A percentile compares a stretch with the other conserved stretches of the same genome.
phyloP scores from a whole-genome alignment of 495 filamentous ascomycete genomes.

The Xylaria palmicola region DNA sequence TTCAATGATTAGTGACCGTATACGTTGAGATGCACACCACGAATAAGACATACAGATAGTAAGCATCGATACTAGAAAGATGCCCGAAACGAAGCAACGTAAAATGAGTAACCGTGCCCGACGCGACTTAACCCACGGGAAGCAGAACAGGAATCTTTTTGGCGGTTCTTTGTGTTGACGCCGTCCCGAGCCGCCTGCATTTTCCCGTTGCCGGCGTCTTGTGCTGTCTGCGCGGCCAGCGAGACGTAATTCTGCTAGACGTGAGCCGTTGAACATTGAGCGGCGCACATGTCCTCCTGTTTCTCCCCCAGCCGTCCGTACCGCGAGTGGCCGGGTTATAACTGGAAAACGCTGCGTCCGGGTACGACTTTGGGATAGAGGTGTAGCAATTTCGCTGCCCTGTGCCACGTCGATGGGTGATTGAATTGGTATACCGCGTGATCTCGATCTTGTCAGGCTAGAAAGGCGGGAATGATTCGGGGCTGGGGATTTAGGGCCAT shows the following conservation, averaged over 20 bases:
- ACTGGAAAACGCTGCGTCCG: constrained; percentile 11
- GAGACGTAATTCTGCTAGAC: constrained; percentile 36
- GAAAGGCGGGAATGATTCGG: constrained; percentile 42
- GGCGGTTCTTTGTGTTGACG: constrained; percentile 25
- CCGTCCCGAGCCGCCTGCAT: constrained; percentile 23
- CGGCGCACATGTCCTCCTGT: constrained; percentile 8
- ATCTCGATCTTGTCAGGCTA: constrained; percentile 13
- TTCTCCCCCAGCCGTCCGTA: constrained; percentile 10
- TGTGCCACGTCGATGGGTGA: not conserved
- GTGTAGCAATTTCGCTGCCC: not conserved
- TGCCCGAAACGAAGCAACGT: constrained; percentile 54
- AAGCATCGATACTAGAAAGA: constrained; percentile 54
- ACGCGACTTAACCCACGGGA: constrained; percentile 54
- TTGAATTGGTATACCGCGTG: not conserved
- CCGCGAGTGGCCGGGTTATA: constrained; percentile 13
- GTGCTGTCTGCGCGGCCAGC: constrained; percentile 30
- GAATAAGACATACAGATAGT: constrained; percentile 54
- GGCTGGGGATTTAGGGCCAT: constrained; percentile 45
- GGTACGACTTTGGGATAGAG: not conserved
- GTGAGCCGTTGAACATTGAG: constrained; percentile 34
- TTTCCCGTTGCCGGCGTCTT: constrained; percentile 19
- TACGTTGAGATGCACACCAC: not conserved
- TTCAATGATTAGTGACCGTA: not conserved
- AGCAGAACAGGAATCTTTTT: constrained; percentile 48
- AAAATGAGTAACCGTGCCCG: constrained; percentile 56